These are phyloP conservation scores for Thraustochytrium sp. DNA, from an alignment of 352 stramenopile species.

Conservation along the genomic window DNA sequence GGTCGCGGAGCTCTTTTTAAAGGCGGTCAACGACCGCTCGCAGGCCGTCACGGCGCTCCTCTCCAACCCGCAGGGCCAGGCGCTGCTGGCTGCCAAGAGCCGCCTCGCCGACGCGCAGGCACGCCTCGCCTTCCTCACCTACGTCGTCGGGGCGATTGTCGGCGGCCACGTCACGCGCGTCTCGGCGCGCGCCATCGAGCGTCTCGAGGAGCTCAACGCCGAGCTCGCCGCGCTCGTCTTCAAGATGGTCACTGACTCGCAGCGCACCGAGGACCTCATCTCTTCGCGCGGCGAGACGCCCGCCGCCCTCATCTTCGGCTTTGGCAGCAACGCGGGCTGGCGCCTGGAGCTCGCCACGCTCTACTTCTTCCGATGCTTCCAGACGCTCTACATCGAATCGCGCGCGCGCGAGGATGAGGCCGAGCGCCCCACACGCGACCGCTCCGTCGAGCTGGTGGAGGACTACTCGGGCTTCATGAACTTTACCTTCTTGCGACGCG, in stretches of 20 bases:
- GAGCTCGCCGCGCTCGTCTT: conserved; percentile 34
- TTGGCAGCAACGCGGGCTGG: conserved; percentile 33
- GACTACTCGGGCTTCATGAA: conserved; percentile 27
- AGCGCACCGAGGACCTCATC: conserved; percentile 38
- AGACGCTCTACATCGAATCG: conserved; percentile 36
- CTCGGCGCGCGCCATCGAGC: conserved; percentile 30
- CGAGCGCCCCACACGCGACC: background rate
- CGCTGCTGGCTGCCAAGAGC: background rate
- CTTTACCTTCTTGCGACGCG: conserved; percentile 28
- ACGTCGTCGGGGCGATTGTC: conserved; percentile 28
- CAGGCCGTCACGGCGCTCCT: background rate
- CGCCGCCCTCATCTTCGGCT: conserved; percentile 30
- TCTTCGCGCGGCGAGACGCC: conserved; percentile 1
- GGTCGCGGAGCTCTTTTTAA: background rate
- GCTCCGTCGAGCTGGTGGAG: conserved; percentile 25
- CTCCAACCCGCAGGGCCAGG: background rate
- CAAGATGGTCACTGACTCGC: conserved; percentile 41
- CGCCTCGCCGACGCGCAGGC: conserved; percentile 26
- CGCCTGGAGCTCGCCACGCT: conserved; percentile 36
- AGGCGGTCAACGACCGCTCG: background rate
- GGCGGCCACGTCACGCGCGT: conserved; percentile 34
- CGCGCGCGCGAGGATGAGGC: conserved; percentile 16
- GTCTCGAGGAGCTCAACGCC: conserved; percentile 32
- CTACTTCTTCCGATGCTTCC: conserved; percentile 41
- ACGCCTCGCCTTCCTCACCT: conserved; percentile 23